These are phyloP conservation scores for Nicotiana otophora DNA, from an alignment of 257 asterid genomes.

Conservation along the genomic window DNA sequence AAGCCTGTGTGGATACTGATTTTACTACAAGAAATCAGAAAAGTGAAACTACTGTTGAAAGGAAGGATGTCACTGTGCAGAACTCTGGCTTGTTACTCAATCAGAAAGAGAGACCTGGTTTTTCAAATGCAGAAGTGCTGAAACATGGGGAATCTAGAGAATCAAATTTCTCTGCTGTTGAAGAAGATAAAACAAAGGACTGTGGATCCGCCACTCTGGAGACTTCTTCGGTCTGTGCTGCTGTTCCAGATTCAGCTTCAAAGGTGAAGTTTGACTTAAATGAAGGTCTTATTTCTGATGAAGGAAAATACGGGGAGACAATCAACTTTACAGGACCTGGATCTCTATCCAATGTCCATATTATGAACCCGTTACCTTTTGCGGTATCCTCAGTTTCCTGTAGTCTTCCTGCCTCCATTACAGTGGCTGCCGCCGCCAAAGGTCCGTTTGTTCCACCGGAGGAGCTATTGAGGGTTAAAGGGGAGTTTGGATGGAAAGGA, in stretches of 20 bases:
- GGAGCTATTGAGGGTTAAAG: constrained; percentile 72
- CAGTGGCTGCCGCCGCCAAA: constrained; percentile 85
- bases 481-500: constrained; percentile 91
- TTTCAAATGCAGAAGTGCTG: constrained; percentile 19
- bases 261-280: constrained; percentile 71
- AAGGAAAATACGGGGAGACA: constrained; percentile 61
- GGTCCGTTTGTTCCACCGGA: constrained; percentile 84
- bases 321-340: constrained; percentile 21
- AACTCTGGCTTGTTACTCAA: constrained; percentile 15
- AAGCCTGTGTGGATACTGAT: constrained; percentile 12
- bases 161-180: constrained; percentile 16
- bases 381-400: constrained; percentile 31
- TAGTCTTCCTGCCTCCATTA: constrained; percentile 56
- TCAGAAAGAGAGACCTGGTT: constrained; percentile 17
- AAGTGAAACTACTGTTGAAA: constrained; percentile 28
- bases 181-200: constrained; percentile 24
- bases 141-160: constrained; percentile 21
- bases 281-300: constrained; percentile 66
- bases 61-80: constrained; percentile 16
- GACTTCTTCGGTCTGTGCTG: constrained; percentile 23
- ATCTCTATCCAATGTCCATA: constrained; percentile 28
- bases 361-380: constrained; percentile 27
- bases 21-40: constrained; percentile 22
- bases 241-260: constrained; percentile 26
- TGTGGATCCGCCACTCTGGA: constrained; percentile 20